Evolutionary conservation across 2,329 filamentous ascomycete genomes (phyloP).

Genomic region (Ceratocystis smalleyi): DNA sequence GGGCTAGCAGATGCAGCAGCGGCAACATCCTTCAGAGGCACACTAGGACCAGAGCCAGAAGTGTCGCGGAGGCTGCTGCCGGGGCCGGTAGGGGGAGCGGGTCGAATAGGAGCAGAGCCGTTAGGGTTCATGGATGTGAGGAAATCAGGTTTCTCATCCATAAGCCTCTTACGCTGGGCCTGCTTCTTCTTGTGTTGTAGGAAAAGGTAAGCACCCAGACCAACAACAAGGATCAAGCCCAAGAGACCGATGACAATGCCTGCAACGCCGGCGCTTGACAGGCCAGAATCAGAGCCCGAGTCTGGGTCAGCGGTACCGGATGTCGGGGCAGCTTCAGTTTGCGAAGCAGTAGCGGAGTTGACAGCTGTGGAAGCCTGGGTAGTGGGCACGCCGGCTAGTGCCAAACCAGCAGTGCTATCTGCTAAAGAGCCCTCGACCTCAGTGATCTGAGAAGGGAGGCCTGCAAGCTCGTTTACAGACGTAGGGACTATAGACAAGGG

Average conservation of each 20-base stretch:
- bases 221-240: conserved; percentile 48
- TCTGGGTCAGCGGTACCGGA: conserved; percentile 6
- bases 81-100: conserved; percentile 15
- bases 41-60: conserved; percentile 1
- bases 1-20: neutral
- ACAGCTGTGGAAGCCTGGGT: conserved; percentile 15
- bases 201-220: conserved; percentile 54
- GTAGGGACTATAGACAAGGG: neutral
- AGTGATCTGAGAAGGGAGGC: conserved; percentile 14
- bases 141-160: conserved; percentile 15
- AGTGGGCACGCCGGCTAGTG: conserved; percentile 17
- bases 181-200: conserved; percentile 57
- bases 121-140: conserved; percentile 3
- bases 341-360: conserved; percentile 13
- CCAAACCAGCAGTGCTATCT: conserved; percentile 20
- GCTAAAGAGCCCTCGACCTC: conserved; percentile 15
- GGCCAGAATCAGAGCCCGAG: conserved; percentile 17
- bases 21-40: conserved; percentile 13
- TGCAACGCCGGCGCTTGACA: conserved; percentile 42
- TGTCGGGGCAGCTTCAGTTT: too few relatives aligned
- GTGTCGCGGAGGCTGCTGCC: conserved; percentile 7
- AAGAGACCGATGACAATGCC: conserved; percentile 76
- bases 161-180: conserved; percentile 32
- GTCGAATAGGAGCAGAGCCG: conserved; percentile 10
- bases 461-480: neutral